Evolutionary conservation across 192 early-diverging fungal species (phyloP).

Genomic region (Podila horticola): DNA sequence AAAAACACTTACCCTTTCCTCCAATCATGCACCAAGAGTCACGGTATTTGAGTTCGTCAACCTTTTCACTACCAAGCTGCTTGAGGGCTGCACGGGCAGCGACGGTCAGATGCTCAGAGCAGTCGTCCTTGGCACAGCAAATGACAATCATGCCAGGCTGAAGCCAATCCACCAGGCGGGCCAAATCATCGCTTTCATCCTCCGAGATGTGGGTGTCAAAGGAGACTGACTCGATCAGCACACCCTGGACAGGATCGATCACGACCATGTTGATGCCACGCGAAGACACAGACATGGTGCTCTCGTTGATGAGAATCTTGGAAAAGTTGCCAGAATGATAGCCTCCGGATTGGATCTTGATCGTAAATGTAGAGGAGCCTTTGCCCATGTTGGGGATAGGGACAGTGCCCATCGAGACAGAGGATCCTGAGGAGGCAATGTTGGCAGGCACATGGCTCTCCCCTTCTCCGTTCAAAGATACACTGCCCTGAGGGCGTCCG

Average conservation of each 20-base stretch:
- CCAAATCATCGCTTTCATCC: constrained; percentile 69
- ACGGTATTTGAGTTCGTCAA: constrained; percentile 67
- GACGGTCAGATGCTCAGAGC: constrained; percentile 68
- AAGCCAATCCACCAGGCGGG: constrained; percentile 67
- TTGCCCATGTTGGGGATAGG: constrained; percentile 18
- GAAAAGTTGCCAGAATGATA: constrained; percentile 78
- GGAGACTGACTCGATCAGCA: constrained; percentile 70
- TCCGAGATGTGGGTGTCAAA: constrained; percentile 79
- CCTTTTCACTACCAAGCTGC: constrained; percentile 62
- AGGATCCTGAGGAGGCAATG: constrained; percentile 9
- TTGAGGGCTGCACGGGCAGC: constrained; percentile 65
- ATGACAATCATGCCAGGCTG: constrained; percentile 72
- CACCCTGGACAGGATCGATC: constrained; percentile 72
- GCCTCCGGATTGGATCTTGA: constrained; percentile 74
- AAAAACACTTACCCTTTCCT: constrained; percentile 64
- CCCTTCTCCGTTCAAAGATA: neutral
- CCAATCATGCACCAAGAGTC: constrained; percentile 87
- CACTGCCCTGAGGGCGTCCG: constrained; percentile 2
- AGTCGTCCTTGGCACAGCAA: constrained; percentile 72
- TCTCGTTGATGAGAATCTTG: constrained; percentile 64
- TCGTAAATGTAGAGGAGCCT: constrained; percentile 55
- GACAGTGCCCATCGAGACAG: constrained; percentile 7
- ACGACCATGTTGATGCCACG: constrained; percentile 79
- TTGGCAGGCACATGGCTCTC: neutral
- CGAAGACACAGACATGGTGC: constrained; percentile 59